A percentile compares a stretch with the other conserved stretches of the same genome.
Evolutionary conservation across 805 yeast species (phyloP).

Genomic region (Schwanniomyces polymorphus): DNA sequence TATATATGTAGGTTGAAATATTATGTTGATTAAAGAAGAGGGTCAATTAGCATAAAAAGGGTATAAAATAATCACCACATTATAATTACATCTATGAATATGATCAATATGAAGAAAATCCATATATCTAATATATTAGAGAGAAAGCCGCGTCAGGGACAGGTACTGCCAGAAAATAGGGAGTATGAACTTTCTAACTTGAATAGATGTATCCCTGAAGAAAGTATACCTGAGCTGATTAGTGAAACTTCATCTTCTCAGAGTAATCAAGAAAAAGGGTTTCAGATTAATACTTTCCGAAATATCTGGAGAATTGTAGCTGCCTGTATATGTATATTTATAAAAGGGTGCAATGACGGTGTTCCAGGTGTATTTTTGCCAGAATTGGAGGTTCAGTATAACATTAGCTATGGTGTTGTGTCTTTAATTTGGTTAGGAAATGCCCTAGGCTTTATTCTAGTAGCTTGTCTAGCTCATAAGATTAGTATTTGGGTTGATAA

Average conservation of each 20-base stretch:
- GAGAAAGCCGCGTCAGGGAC: constrained; percentile 1
- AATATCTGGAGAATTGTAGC: constrained; percentile 17
- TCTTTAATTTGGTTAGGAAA: constrained; percentile 28
- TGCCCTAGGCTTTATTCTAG: constrained; percentile 26
- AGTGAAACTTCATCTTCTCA: background rate
- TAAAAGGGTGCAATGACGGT: constrained; percentile 24
- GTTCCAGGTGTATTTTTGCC: constrained; percentile 30
- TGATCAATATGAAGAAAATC: too few species aligned
- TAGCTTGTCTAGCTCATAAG: constrained; percentile 23
- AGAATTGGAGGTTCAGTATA: constrained; percentile 21
- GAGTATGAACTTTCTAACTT: background rate
- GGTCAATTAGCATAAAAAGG: too few species aligned
- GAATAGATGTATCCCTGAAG: background rate
- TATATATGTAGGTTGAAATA: too few species aligned
- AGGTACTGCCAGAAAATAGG: background rate
- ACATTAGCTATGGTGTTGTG: constrained; percentile 20
- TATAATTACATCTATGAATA: too few species aligned
- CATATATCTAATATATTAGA: background rate
- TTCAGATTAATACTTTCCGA: constrained; percentile 15
- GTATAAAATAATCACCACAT: too few species aligned
- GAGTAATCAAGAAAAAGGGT: background rate
- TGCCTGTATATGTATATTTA: constrained; percentile 16
- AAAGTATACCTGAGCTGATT: background rate
- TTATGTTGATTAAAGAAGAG: too few species aligned
- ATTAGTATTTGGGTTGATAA: constrained; percentile 21